Evolutionary conservation across 176 grass and related monocot genomes (phyloP), one percentile per base, ranked within the genome.

Genomic region (Tillandsia fasciculata): DNA sequence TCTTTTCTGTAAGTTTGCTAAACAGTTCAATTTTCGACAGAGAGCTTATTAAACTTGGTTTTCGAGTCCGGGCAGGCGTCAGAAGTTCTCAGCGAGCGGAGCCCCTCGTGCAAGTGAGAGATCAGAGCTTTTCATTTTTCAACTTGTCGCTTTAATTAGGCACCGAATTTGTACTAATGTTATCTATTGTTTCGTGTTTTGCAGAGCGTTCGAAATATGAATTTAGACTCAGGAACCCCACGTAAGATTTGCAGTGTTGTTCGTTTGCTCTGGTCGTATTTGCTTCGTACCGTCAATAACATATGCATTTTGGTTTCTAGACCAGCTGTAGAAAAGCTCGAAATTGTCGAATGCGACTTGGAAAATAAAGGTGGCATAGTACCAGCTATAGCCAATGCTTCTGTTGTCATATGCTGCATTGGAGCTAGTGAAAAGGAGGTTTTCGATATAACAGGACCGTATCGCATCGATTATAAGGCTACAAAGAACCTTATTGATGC

Each of bases 341-440:
- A 91, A 80, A 71, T 96, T 71, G 86, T 96, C 10, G 88, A 96
- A 69, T 96, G 92, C 63, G 88, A 96, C 76, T 69, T 96, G 70
- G 88, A 96, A 85, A 89, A 91, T 33, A 1, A 83, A 65, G 65
- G 70, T 15, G 69, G 53, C 53, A 89, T 96, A 67, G 47, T 17
- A 52, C 50, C 79, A 33, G 88, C 85, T 70, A 83, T 96, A 12
- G 92, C 80, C 59, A 74, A 80, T 64, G 86, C 88, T 12, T 72
- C 81, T 0, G 3, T 91, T 48, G 81, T 96, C 70, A 80, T 84
- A 76, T 96, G 92, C 77, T 89, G 88, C 86, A 96, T 96, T 70
- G 88, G 88, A 28, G 92, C 92, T 18, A 91, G 92, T 1, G 88
- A 91, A 78, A 96, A 96, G 64, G 92, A 96, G 24, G 73, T 96